Evolutionary conservation across 257 asterid genomes (phyloP).

Genomic region (Schizonepeta tenuifolia): DNA sequence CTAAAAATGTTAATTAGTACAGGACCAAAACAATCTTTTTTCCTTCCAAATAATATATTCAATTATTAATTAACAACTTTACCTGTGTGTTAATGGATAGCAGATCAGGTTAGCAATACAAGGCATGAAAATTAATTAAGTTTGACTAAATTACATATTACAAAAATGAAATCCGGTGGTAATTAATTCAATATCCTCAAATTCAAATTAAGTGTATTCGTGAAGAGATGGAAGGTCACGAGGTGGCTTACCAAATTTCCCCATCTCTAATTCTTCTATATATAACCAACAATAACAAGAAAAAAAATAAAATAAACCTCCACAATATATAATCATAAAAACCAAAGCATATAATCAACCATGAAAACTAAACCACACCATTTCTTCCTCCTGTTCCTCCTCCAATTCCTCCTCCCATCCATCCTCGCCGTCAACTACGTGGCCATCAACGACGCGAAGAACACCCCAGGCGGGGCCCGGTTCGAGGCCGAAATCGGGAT

Average conservation of each 20-base stretch:
- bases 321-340: no score
- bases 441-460: constrained; percentile 32
- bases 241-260: not conserved
- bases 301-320: no score
- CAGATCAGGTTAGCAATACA: not conserved
- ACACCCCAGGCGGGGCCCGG: constrained; percentile 39
- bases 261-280: not conserved
- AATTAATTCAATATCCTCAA: not conserved
- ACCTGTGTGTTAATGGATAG: not conserved
- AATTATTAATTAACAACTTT: not conserved
- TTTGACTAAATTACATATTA: not conserved
- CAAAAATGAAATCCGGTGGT: not conserved
- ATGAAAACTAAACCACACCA: constrained; percentile 31
- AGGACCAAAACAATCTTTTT: no score
- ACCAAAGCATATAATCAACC: not conserved
- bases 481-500: constrained; percentile 43
- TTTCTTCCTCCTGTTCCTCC: constrained; percentile 9
- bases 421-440: constrained; percentile 36
- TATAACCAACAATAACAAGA: not conserved
- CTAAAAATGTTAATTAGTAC: no score
- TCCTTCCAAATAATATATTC: no score
- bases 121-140: not conserved
- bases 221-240: not conserved
- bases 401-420: constrained; percentile 19
- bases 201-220: not conserved